These are phyloP conservation scores for Leccinum olivaceopallidum DNA, from an alignment of 768 basidiomycete species.

Conservation along the genomic window DNA sequence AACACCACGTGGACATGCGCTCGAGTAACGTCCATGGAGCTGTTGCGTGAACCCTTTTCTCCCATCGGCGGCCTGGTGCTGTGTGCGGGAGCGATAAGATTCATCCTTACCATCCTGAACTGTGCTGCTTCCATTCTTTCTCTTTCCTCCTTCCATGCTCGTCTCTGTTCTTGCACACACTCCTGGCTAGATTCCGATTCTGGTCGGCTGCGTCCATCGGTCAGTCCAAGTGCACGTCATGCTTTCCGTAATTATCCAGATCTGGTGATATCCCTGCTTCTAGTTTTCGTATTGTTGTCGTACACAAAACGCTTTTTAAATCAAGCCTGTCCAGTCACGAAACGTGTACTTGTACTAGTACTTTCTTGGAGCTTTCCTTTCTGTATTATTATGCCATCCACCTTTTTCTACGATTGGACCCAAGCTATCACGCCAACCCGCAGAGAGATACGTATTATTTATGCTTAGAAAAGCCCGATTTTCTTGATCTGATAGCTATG, in stretches of 20 bases:
- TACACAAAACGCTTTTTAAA: slow-evolving; percentile 18
- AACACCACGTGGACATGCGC: slow-evolving; percentile 36
- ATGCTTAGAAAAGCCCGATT: slow-evolving; percentile 20
- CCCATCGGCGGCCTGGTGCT: slow-evolving; percentile 21
- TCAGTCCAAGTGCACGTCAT: slow-evolving; percentile 6
- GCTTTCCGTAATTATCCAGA: slow-evolving; percentile 21
- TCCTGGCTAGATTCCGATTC: slow-evolving; percentile 21
- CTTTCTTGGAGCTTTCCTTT: slow-evolving; percentile 30
- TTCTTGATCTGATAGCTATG: slow-evolving; percentile 23
- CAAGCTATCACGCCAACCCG: slow-evolving; percentile 4
- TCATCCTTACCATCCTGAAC: slow-evolving; percentile 1
- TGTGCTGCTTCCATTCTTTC: slow-evolving; percentile 11
- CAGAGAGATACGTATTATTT: slow-evolving; percentile 20
- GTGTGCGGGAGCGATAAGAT: slow-evolving; percentile 9
- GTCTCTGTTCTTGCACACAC: slow-evolving; percentile 24
- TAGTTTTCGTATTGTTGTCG: slow-evolving; percentile 26
- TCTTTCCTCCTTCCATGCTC: slow-evolving; percentile 7
- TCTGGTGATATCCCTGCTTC: slow-evolving; percentile 17
- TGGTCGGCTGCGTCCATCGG: slow-evolving; percentile 10
- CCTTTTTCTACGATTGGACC: slow-evolving; percentile 15
- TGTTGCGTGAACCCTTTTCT: slow-evolving; percentile 24
- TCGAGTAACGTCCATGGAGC: slow-evolving; percentile 31
- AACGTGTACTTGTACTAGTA: slow-evolving; percentile 27
- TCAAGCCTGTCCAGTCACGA: slow-evolving; percentile 7
- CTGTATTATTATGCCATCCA: slow-evolving; percentile 29